These are phyloP conservation scores for Mycena indigotica DNA, from an alignment of 768 basidiomycete genomes.

Conservation along the genomic window DNA sequence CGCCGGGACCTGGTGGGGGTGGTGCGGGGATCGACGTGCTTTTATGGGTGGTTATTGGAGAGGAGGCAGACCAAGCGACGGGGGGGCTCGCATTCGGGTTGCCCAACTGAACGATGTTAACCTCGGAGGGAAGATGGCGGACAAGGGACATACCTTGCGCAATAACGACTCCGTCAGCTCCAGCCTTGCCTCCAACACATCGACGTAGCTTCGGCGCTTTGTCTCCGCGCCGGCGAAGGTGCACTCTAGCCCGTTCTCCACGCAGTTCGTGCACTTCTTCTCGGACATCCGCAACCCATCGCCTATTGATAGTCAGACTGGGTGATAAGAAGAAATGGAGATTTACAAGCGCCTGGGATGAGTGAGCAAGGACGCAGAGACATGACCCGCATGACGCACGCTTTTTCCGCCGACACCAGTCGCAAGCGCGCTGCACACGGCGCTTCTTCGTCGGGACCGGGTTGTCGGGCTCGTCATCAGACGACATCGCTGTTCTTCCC, in stretches of 20 bases:
- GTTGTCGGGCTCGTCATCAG: not conserved
- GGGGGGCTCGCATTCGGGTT: not conserved
- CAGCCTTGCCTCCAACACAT: conserved; percentile 43
- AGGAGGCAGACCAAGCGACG: conserved; percentile 7
- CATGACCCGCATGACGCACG: not conserved
- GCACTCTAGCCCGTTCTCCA: conserved; percentile 38
- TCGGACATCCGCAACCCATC: conserved; percentile 45
- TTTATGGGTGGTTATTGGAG: conserved; percentile 4
- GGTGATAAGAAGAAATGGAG: too few relatives aligned
- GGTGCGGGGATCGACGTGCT: not conserved
- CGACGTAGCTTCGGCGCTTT: conserved; percentile 37
- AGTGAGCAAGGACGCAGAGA: not conserved
- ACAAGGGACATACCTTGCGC: conserved; percentile 29
- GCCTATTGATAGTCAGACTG: too few relatives aligned
- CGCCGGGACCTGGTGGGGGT: conserved; percentile 5
- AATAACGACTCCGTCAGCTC: conserved; percentile 46
- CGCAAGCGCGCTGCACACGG: conserved; percentile 1
- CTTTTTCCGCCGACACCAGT: not conserved
- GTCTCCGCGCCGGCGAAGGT: conserved; percentile 43
- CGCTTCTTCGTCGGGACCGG: conserved; percentile 1
- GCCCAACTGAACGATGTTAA: not conserved
- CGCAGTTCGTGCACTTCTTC: conserved; percentile 42
- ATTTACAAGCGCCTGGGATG: not conserved
- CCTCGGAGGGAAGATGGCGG: not conserved
- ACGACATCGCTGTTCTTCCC: too few relatives aligned